Evolutionary conservation across 352 stramenopile species (phyloP).

Genomic region (Pythium aristosporum): DNA sequence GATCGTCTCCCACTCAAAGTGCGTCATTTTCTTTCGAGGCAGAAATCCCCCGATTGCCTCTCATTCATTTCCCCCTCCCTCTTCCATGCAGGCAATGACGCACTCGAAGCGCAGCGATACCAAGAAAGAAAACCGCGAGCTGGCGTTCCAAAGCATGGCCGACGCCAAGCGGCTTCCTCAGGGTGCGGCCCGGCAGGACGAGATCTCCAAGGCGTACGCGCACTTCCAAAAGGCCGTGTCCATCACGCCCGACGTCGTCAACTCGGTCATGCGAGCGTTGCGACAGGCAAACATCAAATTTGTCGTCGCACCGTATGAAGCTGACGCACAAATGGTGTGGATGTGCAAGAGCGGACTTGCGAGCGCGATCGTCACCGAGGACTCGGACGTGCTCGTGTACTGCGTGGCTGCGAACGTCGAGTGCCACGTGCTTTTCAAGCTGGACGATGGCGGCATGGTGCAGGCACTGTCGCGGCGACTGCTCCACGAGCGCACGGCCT

Average conservation of each 20-base stretch:
- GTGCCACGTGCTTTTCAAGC: conserved; percentile 63
- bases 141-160: conserved; percentile 50
- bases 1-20: conserved; percentile 75
- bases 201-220: conserved; percentile 56
- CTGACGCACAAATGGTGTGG: conserved; percentile 80
- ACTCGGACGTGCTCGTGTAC: conserved; percentile 81
- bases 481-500: conserved; percentile 44
- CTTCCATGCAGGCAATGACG: conserved; percentile 42
- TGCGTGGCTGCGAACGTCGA: conserved; percentile 53
- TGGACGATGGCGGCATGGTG: conserved; percentile 59
- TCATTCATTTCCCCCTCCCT: background rate
- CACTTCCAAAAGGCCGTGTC: conserved; percentile 65
- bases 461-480: conserved; percentile 62
- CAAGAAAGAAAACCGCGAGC: conserved; percentile 59
- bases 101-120: conserved; percentile 58
- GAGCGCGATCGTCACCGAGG: conserved; percentile 74
- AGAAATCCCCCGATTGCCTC: background rate
- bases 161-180: conserved; percentile 41
- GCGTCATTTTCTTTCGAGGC: background rate
- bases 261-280: conserved; percentile 56
- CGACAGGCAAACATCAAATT: conserved; percentile 44
- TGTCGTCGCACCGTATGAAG: conserved; percentile 75
- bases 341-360: conserved; percentile 64
- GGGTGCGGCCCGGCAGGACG: conserved; percentile 44
- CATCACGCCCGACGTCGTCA: conserved; percentile 62